These are phyloP conservation scores for Xylaria multiplex DNA, from an alignment of 2,329 filamentous ascomycete genomes.

Conservation along the genomic window DNA sequence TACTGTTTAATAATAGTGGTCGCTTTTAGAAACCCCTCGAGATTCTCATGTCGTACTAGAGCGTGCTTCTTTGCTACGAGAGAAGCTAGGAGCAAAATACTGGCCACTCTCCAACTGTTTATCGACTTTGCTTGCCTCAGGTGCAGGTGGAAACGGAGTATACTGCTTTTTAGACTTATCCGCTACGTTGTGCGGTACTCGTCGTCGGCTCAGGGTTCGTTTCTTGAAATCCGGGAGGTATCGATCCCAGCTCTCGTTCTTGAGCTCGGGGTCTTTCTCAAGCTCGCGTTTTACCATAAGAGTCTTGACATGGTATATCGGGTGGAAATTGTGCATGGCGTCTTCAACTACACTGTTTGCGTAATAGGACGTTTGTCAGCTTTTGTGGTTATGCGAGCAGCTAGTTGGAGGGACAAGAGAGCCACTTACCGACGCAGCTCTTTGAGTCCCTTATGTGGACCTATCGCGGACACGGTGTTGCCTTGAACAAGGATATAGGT, in stretches of 20 bases:
- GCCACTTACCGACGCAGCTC: too few species aligned
- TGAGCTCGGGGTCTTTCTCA: constrained; percentile 64
- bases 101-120: constrained; percentile 97
- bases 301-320: background rate
- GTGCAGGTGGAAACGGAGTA: constrained; percentile 95
- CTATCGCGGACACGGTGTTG: constrained; percentile 94
- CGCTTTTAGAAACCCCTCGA: too few species aligned
- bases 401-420: too few species aligned
- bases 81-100: constrained; percentile 58
- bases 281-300: constrained; percentile 85
- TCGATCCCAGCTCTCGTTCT: constrained; percentile 39
- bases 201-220: constrained; percentile 84
- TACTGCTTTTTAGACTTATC: constrained; percentile 87
- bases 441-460: constrained; percentile 72
- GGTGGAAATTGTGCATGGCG: constrained; percentile 51
- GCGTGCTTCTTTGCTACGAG: too few species aligned
- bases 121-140: constrained; percentile 99
- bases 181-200: constrained; percentile 82
- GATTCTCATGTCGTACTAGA: too few species aligned
- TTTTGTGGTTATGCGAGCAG: too few species aligned
- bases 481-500: constrained; percentile 94
- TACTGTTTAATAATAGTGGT: too few species aligned
- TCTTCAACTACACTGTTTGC: constrained; percentile 76
- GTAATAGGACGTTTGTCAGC: too few species aligned
- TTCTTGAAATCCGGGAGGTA: constrained; percentile 99